These are phyloP conservation scores for Penicillium turbatum DNA, from an alignment of 495 filamentous ascomycete genomes.

Conservation along the genomic window DNA sequence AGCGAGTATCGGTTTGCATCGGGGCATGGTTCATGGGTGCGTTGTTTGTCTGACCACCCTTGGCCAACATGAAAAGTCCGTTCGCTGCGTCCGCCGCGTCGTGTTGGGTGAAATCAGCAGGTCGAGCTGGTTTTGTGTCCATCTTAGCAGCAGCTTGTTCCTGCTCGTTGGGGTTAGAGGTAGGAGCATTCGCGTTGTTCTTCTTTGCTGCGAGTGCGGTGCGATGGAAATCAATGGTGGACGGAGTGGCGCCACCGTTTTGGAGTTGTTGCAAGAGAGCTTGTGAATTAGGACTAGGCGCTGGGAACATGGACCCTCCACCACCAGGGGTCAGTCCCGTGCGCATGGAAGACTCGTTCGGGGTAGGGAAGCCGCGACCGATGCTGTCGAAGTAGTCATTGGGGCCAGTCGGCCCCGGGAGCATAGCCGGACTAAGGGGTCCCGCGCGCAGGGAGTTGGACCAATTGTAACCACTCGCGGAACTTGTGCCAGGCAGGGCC, in stretches of 20 bases:
- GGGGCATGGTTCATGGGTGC: conserved; percentile 36
- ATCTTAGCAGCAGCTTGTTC: conserved; percentile 47
- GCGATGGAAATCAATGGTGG: conserved; percentile 89
- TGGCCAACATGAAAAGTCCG: conserved; percentile 86
- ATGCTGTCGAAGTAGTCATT: conserved; percentile 79
- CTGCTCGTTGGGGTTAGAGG: conserved; percentile 48
- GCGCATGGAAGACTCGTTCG: conserved; percentile 92
- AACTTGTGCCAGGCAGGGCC: conserved; percentile 67
- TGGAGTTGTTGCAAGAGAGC: conserved; percentile 73
- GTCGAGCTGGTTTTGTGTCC: conserved; percentile 45
- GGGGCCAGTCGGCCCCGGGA: conserved; percentile 74
- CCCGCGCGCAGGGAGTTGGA: conserved; percentile 82
- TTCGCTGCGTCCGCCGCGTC: conserved; percentile 94
- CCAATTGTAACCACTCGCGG: conserved; percentile 69
- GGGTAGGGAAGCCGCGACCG: conserved; percentile 85
- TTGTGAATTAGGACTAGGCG: conserved; percentile 80
- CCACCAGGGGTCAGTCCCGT: conserved; percentile 93
- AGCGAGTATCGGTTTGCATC: conserved; percentile 30
- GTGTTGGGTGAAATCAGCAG: conserved; percentile 66
- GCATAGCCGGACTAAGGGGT: conserved; percentile 95
- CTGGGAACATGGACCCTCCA: conserved; percentile 96
- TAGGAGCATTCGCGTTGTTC: conserved; percentile 45
- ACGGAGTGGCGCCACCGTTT: conserved; percentile 79
- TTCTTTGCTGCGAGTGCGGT: conserved; percentile 83
- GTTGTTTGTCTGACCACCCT: conserved; percentile 51